Evolutionary conservation across 805 yeast species (phyloP).

Genomic region (Ogataea philodendri): DNA sequence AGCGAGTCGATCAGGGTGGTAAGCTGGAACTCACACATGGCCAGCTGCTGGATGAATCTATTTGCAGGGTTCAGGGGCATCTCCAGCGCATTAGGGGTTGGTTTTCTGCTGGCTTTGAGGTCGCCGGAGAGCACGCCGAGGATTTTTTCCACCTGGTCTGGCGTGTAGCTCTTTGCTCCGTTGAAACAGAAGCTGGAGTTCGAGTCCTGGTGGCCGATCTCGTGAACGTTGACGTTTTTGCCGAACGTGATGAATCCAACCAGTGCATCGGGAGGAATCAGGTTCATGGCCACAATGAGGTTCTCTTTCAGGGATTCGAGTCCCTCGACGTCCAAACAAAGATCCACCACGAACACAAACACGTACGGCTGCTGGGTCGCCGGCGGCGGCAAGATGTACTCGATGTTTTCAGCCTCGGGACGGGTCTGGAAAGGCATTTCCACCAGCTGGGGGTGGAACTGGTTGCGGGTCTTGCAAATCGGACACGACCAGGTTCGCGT

Average conservation of each 20-base stretch:
- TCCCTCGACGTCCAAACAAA: conserved; percentile 52
- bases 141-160: conserved; percentile 44
- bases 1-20: conserved; percentile 48
- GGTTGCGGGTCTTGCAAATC: conserved; percentile 50
- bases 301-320: conserved; percentile 51
- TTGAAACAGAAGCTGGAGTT: conserved; percentile 47
- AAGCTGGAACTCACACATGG: conserved; percentile 50
- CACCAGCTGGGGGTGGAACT: conserved; percentile 29
- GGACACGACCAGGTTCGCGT: conserved; percentile 52
- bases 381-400: conserved; percentile 40
- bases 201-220: conserved; percentile 39
- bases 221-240: conserved; percentile 57
- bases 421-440: conserved; percentile 37
- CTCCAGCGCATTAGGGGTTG: conserved; percentile 14
- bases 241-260: conserved; percentile 62
- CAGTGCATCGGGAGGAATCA: conserved; percentile 51
- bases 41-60: conserved; percentile 47
- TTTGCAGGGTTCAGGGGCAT: conserved; percentile 31
- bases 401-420: conserved; percentile 48
- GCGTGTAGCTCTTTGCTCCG: conserved; percentile 51
- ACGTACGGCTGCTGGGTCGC: conserved; percentile 40
- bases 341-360: conserved; percentile 56
- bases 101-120: conserved; percentile 20
- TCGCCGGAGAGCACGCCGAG: conserved; percentile 45
- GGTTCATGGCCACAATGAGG: conserved; percentile 40